Conservation (phyloP, 208 protist species). For the Trypanosomatidae sp. region DNA sequence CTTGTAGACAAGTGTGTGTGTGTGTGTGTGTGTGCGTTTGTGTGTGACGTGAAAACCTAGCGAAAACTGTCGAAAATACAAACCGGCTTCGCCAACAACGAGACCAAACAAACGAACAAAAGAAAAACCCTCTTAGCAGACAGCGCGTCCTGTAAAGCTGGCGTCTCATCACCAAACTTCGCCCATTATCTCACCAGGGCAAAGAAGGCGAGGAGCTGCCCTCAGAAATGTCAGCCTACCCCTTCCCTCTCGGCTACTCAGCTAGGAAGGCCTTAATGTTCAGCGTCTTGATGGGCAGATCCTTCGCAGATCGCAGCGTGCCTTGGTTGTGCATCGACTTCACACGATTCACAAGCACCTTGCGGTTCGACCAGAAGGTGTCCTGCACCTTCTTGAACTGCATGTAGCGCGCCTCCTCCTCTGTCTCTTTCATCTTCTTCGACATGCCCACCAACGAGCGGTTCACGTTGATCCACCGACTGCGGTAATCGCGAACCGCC, state of each 20-base stretch:
- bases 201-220: too few relatives aligned
- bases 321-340: conserved; percentile 92
- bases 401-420: conserved; percentile 90
- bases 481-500: conserved; percentile 84
- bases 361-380: conserved; percentile 91
- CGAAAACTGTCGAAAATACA: too few relatives aligned
- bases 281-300: conserved; percentile 84
- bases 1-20: too few relatives aligned
- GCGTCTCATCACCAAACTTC: too few relatives aligned
- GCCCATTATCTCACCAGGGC: too few relatives aligned
- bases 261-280: conserved; percentile 87
- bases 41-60: too few relatives aligned
- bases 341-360: conserved; percentile 88
- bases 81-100: too few relatives aligned
- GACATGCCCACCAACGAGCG: conserved; percentile 89
- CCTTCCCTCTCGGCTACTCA: conserved; percentile 34
- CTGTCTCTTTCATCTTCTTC: conserved; percentile 80
- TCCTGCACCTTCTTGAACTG: conserved; percentile 85
- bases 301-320: conserved; percentile 63
- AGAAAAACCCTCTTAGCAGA: too few relatives aligned
- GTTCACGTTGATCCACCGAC: conserved; percentile 92
- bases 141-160: too few relatives aligned
- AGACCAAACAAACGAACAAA: too few relatives aligned
- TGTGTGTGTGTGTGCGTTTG: too few relatives aligned
- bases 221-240: too few relatives aligned